phyloP scores from a whole-genome alignment of 306 rosid species.

The Inga leiocalycina region DNA sequence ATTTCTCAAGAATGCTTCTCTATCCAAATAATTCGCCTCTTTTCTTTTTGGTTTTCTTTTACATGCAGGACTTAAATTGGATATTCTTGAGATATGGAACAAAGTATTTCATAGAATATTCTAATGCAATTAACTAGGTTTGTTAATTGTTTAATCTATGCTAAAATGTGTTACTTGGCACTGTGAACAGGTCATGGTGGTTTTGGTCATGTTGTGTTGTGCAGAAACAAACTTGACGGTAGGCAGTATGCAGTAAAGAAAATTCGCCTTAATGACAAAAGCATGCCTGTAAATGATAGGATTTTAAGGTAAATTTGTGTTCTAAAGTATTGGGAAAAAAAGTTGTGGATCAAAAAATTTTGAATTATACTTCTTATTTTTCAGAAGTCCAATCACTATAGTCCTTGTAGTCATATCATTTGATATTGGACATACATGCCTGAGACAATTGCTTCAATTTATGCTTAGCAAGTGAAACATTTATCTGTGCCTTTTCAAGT shows the following conservation, averaged over 20 bases:
- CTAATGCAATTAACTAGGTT: constrained; percentile 12
- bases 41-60: neutral
- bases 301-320: constrained; percentile 74
- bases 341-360: neutral
- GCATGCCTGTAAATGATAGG: constrained; percentile 72
- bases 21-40: constrained; percentile 13
- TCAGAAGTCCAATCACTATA: neutral
- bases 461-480: constrained; percentile 9
- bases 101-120: constrained; percentile 15
- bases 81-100: neutral
- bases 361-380: neutral
- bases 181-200: constrained; percentile 87
- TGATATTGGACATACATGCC: constrained; percentile 10
- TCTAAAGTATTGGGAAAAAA: constrained; percentile 25
- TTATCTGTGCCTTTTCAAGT: neutral
- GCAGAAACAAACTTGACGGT: constrained; percentile 95
- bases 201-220: constrained; percentile 90
- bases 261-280: constrained; percentile 89
- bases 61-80: neutral
- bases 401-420: constrained; percentile 26
- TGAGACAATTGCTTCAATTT: constrained; percentile 23
- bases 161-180: constrained; percentile 29
- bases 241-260: constrained; percentile 96
- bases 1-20: neutral
- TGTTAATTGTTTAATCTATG: constrained; percentile 31